Percentiles rank a stretch among this genome's conserved stretches.
Evolutionary conservation across 306 rosid species (phyloP).

Genomic region (Cucumis sativus): Cucumber_9930_V3 NC_026656.2:1613001-1613500

Average conservation of each 20-base stretch:
- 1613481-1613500: background rate
- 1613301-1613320: slow-evolving; percentile 82
- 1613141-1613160: slow-evolving; percentile 98
- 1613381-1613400: background rate
- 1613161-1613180: slow-evolving; percentile 97
- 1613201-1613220: slow-evolving; percentile 97
- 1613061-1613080: background rate
- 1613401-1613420: background rate
- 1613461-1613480: background rate
- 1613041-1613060: background rate
- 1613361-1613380: background rate
- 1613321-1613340: background rate
- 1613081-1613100: background rate
- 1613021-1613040: slow-evolving; percentile 1
- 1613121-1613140: slow-evolving; percentile 11
- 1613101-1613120: background rate
- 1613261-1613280: slow-evolving; percentile 93
- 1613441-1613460: background rate
- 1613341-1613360: background rate
- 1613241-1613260: slow-evolving; percentile 97
- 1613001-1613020: slow-evolving; percentile 97
- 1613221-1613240: slow-evolving; percentile 81
- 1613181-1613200: slow-evolving; percentile 96
- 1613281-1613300: slow-evolving; percentile 97
- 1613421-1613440: background rate